phyloP scores from a whole-genome alignment of 2,329 filamentous ascomycete species.

The Tolypocladium ovalisporum region DNA sequence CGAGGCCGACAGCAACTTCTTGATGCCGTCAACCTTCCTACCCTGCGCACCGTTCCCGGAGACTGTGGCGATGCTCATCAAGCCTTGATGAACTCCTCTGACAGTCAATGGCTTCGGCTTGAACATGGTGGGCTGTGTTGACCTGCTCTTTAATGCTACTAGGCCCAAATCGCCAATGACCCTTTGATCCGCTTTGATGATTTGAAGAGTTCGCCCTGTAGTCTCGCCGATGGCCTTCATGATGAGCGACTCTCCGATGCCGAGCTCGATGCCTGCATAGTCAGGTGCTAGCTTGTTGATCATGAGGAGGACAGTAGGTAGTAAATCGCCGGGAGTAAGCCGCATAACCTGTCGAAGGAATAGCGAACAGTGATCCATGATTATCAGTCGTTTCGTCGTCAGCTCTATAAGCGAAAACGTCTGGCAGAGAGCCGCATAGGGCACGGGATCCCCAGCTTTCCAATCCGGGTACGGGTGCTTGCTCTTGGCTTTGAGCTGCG shows the following conservation, averaged over 20 bases:
- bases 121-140: conserved; percentile 96
- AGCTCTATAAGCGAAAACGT: conserved; percentile 93
- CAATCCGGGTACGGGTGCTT: conserved; percentile 93
- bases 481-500: conserved; percentile 53
- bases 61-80: conserved; percentile 81
- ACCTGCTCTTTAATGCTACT: conserved; percentile 89
- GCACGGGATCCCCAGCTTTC: conserved; percentile 78
- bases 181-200: conserved; percentile 93
- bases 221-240: conserved; percentile 98
- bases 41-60: conserved; percentile 81
- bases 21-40: conserved; percentile 87
- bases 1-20: conserved; percentile 87
- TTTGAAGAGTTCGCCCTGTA: conserved; percentile 74
- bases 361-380: conserved; percentile 77
- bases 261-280: conserved; percentile 90
- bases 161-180: conserved; percentile 93
- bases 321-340: conserved; percentile 75
- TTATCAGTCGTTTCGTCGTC: conserved; percentile 83
- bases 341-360: conserved; percentile 93
- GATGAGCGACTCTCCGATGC: conserved; percentile 96
- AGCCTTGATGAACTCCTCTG: conserved; percentile 71
- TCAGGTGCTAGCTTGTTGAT: conserved; percentile 96
- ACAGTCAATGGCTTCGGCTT: conserved; percentile 88
- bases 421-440: conserved; percentile 86
- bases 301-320: conserved; percentile 88